Conservation (phyloP, 1,284 basidiomycete genomes). For the Ganoderma leucocontextum region DNA sequence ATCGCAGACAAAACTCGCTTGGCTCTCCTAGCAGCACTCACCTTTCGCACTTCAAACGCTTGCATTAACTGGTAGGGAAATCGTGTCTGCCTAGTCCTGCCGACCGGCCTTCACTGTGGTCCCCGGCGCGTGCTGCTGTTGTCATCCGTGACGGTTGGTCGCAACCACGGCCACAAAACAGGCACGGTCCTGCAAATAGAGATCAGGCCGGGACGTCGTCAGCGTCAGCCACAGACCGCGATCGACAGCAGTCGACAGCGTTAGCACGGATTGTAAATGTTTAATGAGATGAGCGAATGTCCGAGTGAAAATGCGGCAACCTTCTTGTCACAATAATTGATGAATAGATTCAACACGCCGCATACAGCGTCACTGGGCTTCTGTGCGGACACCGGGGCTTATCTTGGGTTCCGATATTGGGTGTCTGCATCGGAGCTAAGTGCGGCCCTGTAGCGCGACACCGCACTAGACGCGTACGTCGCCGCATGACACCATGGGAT, state of each 20-base stretch:
- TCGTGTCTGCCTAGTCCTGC: neutral
- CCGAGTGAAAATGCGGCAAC: neutral
- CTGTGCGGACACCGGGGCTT: neutral
- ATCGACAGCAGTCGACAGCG: constrained; percentile 1
- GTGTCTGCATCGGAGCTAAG: constrained; percentile 2
- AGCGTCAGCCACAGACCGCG: constrained; percentile 4
- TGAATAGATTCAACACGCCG: neutral
- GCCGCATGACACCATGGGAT: constrained; percentile 3
- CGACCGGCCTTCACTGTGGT: constrained; percentile 8
- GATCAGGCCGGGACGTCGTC: neutral
- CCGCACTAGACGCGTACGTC: neutral
- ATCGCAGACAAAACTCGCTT: neutral
- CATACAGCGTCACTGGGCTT: neutral
- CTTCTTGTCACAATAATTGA: neutral
- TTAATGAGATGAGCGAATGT: neutral
- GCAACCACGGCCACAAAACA: constrained; percentile 49
- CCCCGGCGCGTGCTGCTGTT: neutral
- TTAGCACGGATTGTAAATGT: neutral
- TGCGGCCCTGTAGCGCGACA: constrained; percentile 3
- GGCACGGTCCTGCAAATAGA: constrained; percentile 41
- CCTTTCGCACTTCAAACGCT: neutral
- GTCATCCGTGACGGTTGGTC: constrained; percentile 10
- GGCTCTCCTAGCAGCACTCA: neutral
- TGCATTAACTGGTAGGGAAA: neutral
- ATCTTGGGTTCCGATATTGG: constrained; percentile 1